Evolutionary conservation across 1,284 basidiomycete genomes (phyloP), one percentile per base, ranked within the genome.

Genomic region (Chalciporus sp.): DNA sequence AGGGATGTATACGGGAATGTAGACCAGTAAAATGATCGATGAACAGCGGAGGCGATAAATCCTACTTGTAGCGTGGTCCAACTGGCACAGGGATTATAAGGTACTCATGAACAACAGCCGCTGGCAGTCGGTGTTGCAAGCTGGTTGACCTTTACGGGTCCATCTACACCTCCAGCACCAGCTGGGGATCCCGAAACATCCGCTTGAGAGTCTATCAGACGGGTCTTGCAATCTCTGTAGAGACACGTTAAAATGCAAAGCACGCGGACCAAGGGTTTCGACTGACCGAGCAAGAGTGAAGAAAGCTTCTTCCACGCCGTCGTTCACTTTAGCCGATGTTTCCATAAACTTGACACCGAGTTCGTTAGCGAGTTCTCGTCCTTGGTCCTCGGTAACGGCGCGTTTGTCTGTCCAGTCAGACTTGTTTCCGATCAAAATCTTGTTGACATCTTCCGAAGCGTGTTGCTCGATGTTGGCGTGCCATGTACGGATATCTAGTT

Each of bases 381-480:
- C 90, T 72, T 93, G 90, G 65, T 94, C 89, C 67, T 89, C 86
- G 2, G 92, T 88, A 51, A 99, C 92, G 20, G 87, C 92, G 62
- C 92, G 89, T 80, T 98, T 98, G 76, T 98, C 96, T 52, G 89
- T 87, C 95, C 95, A 98, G 74, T 99, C 97, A 56, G 92, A 97
- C 77, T 99, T 99, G 82, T 99, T 99, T 49, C 97, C 97, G 59
- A 99, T 92, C 53, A 99, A 86, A 59, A 99, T 94, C 86, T 98
- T 99, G 84, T 98, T 98, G 58, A 99, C 97, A 35, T 94, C 95
- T 65, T 98, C 94, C 5, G 95, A 97, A 26, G 97, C 97, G 72
- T 99, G 96, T 74, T 99, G 96, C 75, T 99, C 96, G 62, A 99
- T 95, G 74, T 98, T 98, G 42, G 91, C 78, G 75, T 98, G 94